A percentile compares a stretch with the other conserved stretches of the same genome.
phyloP scores from a whole-genome alignment of 2,329 filamentous ascomycete species.

The Chaetomium sp. region DNA sequence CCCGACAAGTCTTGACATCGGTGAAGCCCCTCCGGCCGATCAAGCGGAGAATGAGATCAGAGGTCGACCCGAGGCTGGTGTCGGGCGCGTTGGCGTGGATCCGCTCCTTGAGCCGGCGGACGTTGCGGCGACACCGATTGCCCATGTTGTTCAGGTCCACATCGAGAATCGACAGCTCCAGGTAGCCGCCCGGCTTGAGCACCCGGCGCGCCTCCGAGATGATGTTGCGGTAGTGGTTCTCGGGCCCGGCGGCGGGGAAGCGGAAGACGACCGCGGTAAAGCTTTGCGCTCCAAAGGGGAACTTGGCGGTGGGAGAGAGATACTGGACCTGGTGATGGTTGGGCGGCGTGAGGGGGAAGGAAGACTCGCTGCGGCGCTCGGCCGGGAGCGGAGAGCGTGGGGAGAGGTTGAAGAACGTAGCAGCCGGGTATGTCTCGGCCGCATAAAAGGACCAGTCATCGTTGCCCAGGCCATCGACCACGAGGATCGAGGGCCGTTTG shows the following conservation, averaged over 20 bases:
- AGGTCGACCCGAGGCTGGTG: slow-evolving; percentile 53
- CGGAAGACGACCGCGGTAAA: slow-evolving; percentile 72
- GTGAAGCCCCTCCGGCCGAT: slow-evolving; percentile 64
- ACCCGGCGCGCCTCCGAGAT: slow-evolving; percentile 71
- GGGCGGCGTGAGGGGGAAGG: slow-evolving; percentile 50
- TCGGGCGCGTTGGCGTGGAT: slow-evolving; percentile 56
- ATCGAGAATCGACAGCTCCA: slow-evolving; percentile 74
- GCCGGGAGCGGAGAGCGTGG: slow-evolving; percentile 46
- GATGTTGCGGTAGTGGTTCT: slow-evolving; percentile 62
- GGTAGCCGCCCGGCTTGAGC: slow-evolving; percentile 67
- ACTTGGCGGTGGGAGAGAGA: slow-evolving; percentile 53
- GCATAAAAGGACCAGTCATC: slow-evolving; percentile 85
- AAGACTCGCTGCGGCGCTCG: slow-evolving; percentile 37
- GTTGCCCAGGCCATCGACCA: slow-evolving; percentile 80
- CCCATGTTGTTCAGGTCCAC: slow-evolving; percentile 81
- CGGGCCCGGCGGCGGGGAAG: slow-evolving; percentile 64
- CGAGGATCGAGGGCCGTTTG: slow-evolving; percentile 61
- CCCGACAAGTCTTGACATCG: slow-evolving; percentile 67
- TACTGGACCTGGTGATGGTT: slow-evolving; percentile 75
- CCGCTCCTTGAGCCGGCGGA: slow-evolving; percentile 65
- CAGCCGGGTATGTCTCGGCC: slow-evolving; percentile 68
- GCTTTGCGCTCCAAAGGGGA: slow-evolving; percentile 69
- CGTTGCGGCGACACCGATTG: slow-evolving; percentile 58
- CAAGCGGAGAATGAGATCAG: slow-evolving; percentile 57
- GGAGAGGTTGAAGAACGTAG: slow-evolving; percentile 70